A percentile compares a stretch with the other conserved stretches of the same genome.
phyloP scores from a whole-genome alignment of 2,329 filamentous ascomycete genomes.

The Trichoderma atrobrunneum region DNA sequence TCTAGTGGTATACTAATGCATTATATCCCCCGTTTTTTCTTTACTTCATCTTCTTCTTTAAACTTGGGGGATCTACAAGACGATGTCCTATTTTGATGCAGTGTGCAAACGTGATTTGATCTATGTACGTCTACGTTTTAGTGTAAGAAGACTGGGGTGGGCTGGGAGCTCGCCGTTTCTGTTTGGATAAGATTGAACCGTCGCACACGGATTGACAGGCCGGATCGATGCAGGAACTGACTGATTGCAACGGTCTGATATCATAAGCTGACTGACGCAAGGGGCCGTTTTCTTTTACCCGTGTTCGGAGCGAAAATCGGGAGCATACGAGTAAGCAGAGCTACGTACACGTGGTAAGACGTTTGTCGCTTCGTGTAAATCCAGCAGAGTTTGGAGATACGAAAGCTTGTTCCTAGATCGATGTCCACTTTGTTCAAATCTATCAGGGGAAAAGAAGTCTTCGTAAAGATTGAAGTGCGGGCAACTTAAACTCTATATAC shows the following conservation, averaged over 20 bases:
- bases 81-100: background rate
- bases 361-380: background rate
- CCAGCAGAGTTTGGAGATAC: background rate
- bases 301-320: background rate
- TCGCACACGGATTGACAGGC: background rate
- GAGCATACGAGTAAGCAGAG: background rate
- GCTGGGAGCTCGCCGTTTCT: background rate
- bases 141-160: background rate
- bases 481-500: background rate
- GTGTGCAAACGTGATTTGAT: background rate
- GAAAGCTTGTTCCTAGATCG: background rate
- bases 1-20: constrained; percentile 18
- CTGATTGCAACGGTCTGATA: background rate
- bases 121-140: background rate
- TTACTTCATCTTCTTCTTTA: background rate
- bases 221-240: background rate
- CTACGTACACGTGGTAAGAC: background rate
- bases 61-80: background rate
- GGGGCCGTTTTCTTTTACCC: background rate
- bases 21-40: constrained; percentile 6
- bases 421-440: background rate
- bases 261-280: background rate
- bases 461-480: background rate
- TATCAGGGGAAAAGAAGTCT: background rate
- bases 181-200: background rate